These are phyloP conservation scores for Solanum sejunctum DNA, from an alignment of 257 asterid species.

Conservation along the genomic window DNA sequence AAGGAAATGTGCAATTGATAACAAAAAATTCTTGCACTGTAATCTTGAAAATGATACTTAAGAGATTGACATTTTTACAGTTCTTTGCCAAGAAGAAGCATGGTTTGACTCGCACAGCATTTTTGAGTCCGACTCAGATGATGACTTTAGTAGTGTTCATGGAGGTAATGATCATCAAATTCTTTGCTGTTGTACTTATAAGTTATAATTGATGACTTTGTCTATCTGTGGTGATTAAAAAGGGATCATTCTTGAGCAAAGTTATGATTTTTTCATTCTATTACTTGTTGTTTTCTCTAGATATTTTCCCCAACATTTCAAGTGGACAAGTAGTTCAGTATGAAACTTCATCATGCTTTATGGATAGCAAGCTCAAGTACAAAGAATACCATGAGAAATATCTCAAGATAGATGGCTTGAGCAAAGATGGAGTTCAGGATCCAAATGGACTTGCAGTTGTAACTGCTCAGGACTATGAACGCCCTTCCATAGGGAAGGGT, in stretches of 20 bases:
- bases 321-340: conserved; percentile 65
- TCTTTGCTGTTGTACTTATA: not conserved
- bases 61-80: conserved; percentile 27
- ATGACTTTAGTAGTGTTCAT: conserved; percentile 74
- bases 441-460: conserved; percentile 22
- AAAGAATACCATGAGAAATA: conserved; percentile 44
- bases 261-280: not conserved
- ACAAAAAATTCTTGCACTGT: not conserved
- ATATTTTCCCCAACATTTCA: conserved; percentile 31
- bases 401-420: conserved; percentile 33
- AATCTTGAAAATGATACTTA: not conserved
- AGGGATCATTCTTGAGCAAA: not conserved
- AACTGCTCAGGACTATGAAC: conserved; percentile 28
- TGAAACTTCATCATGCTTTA: conserved; percentile 51
- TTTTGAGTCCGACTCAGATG: conserved; percentile 89
- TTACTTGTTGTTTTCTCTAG: conserved; percentile 15
- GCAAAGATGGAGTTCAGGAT: conserved; percentile 35
- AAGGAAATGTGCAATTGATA: not conserved
- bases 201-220: not conserved
- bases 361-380: conserved; percentile 39
- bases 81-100: conserved; percentile 67
- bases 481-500: conserved; percentile 18
- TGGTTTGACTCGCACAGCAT: conserved; percentile 89
- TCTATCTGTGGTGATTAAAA: not conserved
- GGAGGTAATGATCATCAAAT: conserved; percentile 52